Evolutionary conservation across 2,329 filamentous ascomycete genomes (phyloP), one percentile per base, ranked within the genome.

Genomic region (Stagonosporopsis rhizophila): DNA sequence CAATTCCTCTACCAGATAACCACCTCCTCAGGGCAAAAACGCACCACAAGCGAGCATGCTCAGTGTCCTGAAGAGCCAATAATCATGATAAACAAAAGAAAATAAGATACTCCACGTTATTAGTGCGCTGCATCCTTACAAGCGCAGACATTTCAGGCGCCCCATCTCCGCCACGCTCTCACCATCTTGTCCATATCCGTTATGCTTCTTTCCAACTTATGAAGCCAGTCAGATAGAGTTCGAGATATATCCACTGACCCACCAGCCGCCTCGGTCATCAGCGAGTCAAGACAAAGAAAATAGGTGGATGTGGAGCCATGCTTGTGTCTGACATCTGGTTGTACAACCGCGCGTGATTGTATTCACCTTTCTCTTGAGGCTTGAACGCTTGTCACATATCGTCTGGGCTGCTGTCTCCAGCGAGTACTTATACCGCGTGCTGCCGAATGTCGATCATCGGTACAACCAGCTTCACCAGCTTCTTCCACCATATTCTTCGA

Each of bases 341-440:
- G 53, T 28, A 56, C 53, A 17, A 56, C 39, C 23, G 53, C 47
- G 42, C 37, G 48, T 44, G 48, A 38, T 30, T 47, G 47, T 52
- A 32, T 47, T 38, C 37, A 20, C 30, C 19, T 30, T 42, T 42
- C 38, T 42, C 22, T 44, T 45, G 30, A 47, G 53, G 41, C 46
- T 49, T 55, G 39, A 17, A 37, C 9, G 35, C 34, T 15, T 51
- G 47, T 46, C 46, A 42, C 30, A 46, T 22, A 37, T 19, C 12
- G 12, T 42, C 17, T 14, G 41, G 23, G 34, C 47, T 46, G 15
- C 22, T 30, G 1, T 17, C 17, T 7, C 32, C 11, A 20, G 39
- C 27, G 25, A 40, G 15, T 60, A 53, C 38, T 58, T 53, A 50
- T 38, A 57, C 40, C 12, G 20, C 22, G 14, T 38, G 37, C 50